Evolutionary conservation across 192 early-diverging fungal genomes (phyloP).

Genomic region (Linnemannia schmuckeri): DNA sequence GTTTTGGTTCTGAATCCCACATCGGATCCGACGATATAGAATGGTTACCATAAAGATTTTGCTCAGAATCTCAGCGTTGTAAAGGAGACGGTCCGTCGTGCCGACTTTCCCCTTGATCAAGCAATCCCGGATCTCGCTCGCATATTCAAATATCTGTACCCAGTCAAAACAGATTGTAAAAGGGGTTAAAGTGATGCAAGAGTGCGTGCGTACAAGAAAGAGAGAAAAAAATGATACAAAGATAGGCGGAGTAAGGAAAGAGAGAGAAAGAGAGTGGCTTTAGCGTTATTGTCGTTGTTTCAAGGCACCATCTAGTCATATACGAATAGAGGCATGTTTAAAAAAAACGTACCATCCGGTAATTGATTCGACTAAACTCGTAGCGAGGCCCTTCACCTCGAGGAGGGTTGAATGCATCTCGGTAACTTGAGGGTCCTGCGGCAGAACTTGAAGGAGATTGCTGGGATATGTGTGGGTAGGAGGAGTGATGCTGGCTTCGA

Average conservation of each 20-base stretch:
- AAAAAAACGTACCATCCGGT: conserved; percentile 34
- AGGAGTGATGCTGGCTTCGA: conserved; percentile 10
- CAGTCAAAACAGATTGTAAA: neutral
- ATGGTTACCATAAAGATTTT: conserved; percentile 48
- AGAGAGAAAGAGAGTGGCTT: neutral
- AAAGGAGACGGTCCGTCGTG: conserved; percentile 45
- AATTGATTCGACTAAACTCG: conserved; percentile 20
- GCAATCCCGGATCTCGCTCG: conserved; percentile 49
- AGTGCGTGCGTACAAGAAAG: neutral
- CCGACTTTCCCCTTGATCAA: conserved; percentile 49
- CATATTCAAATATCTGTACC: conserved; percentile 52
- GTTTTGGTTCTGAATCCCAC: neutral
- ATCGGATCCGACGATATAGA: neutral
- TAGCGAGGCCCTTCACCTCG: conserved; percentile 24
- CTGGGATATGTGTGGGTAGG: neutral
- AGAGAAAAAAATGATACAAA: too few relatives aligned
- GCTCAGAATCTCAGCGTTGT: conserved; percentile 52
- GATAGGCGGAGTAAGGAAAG: neutral
- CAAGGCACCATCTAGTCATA: neutral
- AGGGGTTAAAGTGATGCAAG: neutral
- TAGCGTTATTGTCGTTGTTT: neutral
- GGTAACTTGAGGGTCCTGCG: neutral
- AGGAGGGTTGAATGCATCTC: conserved; percentile 10
- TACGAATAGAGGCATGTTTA: neutral
- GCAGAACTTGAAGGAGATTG: neutral